These are phyloP conservation scores for Gossypium mustelinum DNA, from an alignment of 345 rosid species.

Conservation along the genomic window DNA sequence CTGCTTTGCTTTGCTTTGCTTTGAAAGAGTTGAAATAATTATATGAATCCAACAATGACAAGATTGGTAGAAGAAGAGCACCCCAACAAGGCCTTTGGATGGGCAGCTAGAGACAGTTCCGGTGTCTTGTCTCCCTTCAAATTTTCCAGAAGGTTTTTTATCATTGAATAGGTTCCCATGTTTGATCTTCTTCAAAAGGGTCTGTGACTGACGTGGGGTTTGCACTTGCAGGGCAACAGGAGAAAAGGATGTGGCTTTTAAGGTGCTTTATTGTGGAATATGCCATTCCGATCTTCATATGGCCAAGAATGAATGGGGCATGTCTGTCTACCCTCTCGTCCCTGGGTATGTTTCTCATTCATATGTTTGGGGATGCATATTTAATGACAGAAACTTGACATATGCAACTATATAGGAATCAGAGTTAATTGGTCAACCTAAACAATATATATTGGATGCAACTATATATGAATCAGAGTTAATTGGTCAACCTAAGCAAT, in stretches of 20 bases:
- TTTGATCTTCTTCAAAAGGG: neutral
- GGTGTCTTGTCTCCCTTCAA: slow-evolving; percentile 46
- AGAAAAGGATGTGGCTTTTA: slow-evolving; percentile 19
- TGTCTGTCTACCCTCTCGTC: slow-evolving; percentile 41
- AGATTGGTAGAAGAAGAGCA: slow-evolving; percentile 23
- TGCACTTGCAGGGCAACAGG: slow-evolving; percentile 35
- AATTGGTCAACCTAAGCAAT: no score
- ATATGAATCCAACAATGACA: slow-evolving; percentile 9
- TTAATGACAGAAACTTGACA: no score
- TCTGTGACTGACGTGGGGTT: neutral
- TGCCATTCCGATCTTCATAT: slow-evolving; percentile 45
- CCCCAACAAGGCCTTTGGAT: slow-evolving; percentile 36
- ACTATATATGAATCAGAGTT: no score
- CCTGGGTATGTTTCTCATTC: slow-evolving; percentile 37
- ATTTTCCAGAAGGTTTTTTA: slow-evolving; percentile 37
- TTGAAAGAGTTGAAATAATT: neutral
- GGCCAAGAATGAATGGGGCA: slow-evolving; percentile 46
- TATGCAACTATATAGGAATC: no score
- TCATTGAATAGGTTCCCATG: neutral
- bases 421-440: no score
- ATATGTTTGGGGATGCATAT: no score
- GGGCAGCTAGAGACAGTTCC: slow-evolving; percentile 45
- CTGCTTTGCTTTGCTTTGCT: neutral
- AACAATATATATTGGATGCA: no score
- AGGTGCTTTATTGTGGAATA: slow-evolving; percentile 40